Evolutionary conservation across 306 rosid species (phyloP).

Genomic region (Pachyrhizus erosus): DNA sequence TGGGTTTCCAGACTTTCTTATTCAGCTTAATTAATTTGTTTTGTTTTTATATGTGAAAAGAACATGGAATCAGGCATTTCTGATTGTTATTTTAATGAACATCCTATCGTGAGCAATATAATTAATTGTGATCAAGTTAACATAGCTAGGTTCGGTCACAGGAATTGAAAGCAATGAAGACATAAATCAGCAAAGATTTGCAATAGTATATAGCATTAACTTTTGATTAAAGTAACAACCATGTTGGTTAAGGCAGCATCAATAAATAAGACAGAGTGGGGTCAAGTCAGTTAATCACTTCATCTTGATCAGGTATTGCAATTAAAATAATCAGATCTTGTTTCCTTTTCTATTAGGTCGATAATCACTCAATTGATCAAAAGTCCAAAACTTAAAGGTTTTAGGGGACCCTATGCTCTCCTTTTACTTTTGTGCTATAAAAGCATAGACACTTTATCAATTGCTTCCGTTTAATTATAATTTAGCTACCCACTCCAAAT

Average conservation of each 20-base stretch:
- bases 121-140: constrained; percentile 23
- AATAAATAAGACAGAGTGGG: constrained; percentile 57
- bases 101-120: constrained; percentile 19
- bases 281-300: constrained; percentile 65
- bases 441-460: constrained; percentile 63
- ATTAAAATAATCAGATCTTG: constrained; percentile 35
- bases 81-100: constrained; percentile 3
- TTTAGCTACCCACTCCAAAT: constrained; percentile 61
- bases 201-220: constrained; percentile 37
- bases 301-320: constrained; percentile 49
- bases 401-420: constrained; percentile 46
- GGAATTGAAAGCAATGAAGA: constrained; percentile 41
- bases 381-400: constrained; percentile 52
- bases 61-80: neutral
- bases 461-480: constrained; percentile 57
- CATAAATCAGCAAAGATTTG: constrained; percentile 33
- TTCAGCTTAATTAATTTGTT: neutral
- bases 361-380: constrained; percentile 46
- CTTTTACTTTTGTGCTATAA: constrained; percentile 48
- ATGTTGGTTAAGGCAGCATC: constrained; percentile 49
- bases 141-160: constrained; percentile 36
- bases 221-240: constrained; percentile 41
- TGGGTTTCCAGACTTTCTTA: constrained; percentile 33
- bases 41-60: constrained; percentile 21
- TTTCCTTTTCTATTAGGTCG: constrained; percentile 49